A percentile compares a stretch with the other conserved stretches of the same genome.
Conservation (phyloP, 768 basidiomycete genomes). For the Boletus tomentosulus region DNA sequence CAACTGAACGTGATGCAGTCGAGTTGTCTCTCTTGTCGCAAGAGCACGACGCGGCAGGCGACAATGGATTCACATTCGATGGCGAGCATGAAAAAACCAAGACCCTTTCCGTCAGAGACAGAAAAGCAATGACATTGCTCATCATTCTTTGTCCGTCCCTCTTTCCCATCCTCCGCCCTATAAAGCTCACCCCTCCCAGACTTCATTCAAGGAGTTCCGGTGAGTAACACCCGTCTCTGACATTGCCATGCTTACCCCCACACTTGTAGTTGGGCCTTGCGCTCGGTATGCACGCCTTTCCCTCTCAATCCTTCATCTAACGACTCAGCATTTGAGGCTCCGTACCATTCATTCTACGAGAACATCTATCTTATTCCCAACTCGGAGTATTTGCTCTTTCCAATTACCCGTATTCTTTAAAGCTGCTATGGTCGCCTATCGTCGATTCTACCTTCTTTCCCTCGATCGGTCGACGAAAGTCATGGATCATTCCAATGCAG, state of each 20-base stretch:
- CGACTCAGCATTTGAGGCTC: constrained; percentile 55
- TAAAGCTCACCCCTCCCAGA: constrained; percentile 38
- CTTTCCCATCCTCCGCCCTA: constrained; percentile 6
- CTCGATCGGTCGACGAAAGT: constrained; percentile 89
- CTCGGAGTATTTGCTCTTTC: constrained; percentile 91
- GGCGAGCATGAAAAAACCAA: constrained; percentile 37
- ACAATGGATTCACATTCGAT: constrained; percentile 34
- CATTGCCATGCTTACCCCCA: constrained; percentile 5
- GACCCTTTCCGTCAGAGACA: constrained; percentile 69
- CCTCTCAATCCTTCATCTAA: constrained; percentile 2
- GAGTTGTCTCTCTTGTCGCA: constrained; percentile 55
- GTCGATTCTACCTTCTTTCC: constrained; percentile 87
- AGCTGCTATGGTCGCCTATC: constrained; percentile 95
- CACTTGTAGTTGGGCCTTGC: constrained; percentile 73
- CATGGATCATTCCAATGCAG: constrained; percentile 99
- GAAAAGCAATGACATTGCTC: constrained; percentile 77
- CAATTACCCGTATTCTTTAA: constrained; percentile 94
- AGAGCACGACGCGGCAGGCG: constrained; percentile 49
- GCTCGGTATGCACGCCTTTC: constrained; percentile 49
- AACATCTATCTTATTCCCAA: constrained; percentile 95
- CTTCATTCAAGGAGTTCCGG: constrained; percentile 86
- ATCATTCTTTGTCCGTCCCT: constrained; percentile 77
- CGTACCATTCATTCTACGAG: constrained; percentile 91
- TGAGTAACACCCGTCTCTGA: constrained; percentile 38
- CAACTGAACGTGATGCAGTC: constrained; percentile 45